Conservation (phyloP, 1,284 basidiomycete species). For the Ustilago xerochloae region DNA sequence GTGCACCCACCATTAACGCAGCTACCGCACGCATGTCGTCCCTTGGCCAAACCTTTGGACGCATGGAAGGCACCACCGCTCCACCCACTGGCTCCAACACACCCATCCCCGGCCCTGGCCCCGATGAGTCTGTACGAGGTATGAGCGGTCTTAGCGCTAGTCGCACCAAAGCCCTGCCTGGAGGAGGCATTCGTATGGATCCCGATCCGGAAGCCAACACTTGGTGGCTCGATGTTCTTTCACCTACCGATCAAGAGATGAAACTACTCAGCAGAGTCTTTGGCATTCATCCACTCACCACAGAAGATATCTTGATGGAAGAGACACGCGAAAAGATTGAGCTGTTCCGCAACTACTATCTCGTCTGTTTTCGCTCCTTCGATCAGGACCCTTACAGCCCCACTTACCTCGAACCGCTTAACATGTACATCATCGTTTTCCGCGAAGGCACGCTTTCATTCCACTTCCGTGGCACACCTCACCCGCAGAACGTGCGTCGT, state of each 20-base stretch:
- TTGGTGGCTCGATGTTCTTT: conserved; percentile 97
- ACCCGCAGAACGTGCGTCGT: conserved; percentile 95
- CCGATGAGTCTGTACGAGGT: conserved; percentile 21
- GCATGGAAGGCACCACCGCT: conserved; percentile 58
- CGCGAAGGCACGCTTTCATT: conserved; percentile 97
- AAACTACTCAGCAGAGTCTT: conserved; percentile 84
- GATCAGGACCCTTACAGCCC: conserved; percentile 98
- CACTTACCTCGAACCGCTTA: conserved; percentile 95
- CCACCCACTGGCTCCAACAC: conserved; percentile 60
- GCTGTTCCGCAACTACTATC: conserved; percentile 97
- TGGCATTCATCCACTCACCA: conserved; percentile 95
- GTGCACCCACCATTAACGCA: conserved; percentile 45
- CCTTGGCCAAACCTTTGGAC: conserved; percentile 30
- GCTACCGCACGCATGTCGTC: conserved; percentile 43
- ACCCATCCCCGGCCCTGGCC: conserved; percentile 32
- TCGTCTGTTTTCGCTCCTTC: conserved; percentile 99
- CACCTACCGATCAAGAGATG: conserved; percentile 98
- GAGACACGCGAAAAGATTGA: conserved; percentile 99
- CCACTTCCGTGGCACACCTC: conserved; percentile 96
- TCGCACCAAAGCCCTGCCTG: conserved; percentile 50
- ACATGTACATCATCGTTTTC: conserved; percentile 99
- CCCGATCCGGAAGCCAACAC: conserved; percentile 77
- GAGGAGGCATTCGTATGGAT: conserved; percentile 62
- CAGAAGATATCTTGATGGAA: conserved; percentile 99
- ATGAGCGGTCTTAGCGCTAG: conserved; percentile 34